A percentile compares a stretch with the other conserved stretches of the same genome.
phyloP scores from a whole-genome alignment of 495 filamentous ascomycete species.

The Xylaria venustula region DNA sequence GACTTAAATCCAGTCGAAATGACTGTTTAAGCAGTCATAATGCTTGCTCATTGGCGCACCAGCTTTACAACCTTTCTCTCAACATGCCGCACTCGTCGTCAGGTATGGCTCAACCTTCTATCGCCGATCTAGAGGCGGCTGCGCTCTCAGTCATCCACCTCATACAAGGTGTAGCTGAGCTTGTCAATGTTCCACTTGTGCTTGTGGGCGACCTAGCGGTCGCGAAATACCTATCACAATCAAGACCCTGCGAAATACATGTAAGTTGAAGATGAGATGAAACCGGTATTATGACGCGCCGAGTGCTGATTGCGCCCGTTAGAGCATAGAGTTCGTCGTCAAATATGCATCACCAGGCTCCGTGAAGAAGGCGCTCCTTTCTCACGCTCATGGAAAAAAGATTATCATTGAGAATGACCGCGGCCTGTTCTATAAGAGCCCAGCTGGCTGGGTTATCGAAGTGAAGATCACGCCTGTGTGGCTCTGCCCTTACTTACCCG shows the following conservation, averaged over 20 bases:
- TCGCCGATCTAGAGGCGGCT: conserved; percentile 15
- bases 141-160: conserved; percentile 11
- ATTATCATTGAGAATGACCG: conserved; percentile 5
- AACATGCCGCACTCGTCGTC: conserved; percentile 9
- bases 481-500: conserved; percentile 13
- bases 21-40: neutral
- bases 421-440: conserved; percentile 11
- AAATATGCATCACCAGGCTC: conserved; percentile 7
- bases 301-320: neutral
- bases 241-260: conserved; percentile 6
- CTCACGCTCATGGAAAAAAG: neutral
- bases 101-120: conserved; percentile 8
- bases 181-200: conserved; percentile 8
- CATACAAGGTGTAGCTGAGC: conserved; percentile 7
- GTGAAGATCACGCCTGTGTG: conserved; percentile 17
- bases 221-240: conserved; percentile 7
- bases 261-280: too few relatives aligned
- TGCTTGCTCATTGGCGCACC: conserved; percentile 7
- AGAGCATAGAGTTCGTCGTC: conserved; percentile 18
- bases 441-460: conserved; percentile 12
- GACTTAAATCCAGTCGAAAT: conserved; percentile 7
- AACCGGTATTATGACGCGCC: neutral
- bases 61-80: neutral
- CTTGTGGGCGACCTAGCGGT: conserved; percentile 14
- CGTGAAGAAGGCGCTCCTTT: conserved; percentile 14